Evolutionary conservation across 176 grass and related monocot species (phyloP), one percentile per base, ranked within the genome.

Genomic region (Avena insularis): DNA sequence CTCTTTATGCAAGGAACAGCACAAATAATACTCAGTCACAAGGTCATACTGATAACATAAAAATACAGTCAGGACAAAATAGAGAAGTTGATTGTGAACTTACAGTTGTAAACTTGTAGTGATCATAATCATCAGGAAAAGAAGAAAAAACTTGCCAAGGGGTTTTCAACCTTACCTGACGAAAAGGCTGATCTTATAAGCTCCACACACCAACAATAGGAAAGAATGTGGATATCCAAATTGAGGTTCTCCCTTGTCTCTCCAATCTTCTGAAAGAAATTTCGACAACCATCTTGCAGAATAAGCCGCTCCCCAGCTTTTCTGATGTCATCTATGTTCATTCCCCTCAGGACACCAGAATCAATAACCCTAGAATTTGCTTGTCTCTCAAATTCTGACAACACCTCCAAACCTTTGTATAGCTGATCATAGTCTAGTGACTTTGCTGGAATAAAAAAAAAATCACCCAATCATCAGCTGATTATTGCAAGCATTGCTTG

Each of bases 131-230:
- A 83, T 59, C 48, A 48, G 27, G 17, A 77, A 79, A 75, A 67
- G 57, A 14, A 85, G 11, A 72, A 79, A 84, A 53, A 48, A 43
- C 40, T 11, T 43, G 35, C 17, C 53, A 6, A 17, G 47, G 29
- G 65, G 9, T 72, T 79, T 71, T 69, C 33, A 74, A 15, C 19
- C 45, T 75, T 91, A 96, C 97, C 97, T 94, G 97, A 92, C 84
- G 90, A 96, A 89, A 98, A 98, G 19, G 80, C 80, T 20, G 97
- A 98, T 77, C 94, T 90, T 54, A 98, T 98, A 78, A 98, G 97
- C 25, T 98, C 97, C 20, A 85, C 92, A 88, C 97, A 98, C 93
- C 97, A 96, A 63, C 97, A 98, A 84, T 92, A 96, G 66, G 96
- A 96, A 79, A 98, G 93, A 96, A 98, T 75, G 86, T 98, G 97